A percentile compares a stretch with the other conserved stretches of the same genome.
phyloP scores from a whole-genome alignment of 768 basidiomycete species.

The Lactifluus echinatus region DNA sequence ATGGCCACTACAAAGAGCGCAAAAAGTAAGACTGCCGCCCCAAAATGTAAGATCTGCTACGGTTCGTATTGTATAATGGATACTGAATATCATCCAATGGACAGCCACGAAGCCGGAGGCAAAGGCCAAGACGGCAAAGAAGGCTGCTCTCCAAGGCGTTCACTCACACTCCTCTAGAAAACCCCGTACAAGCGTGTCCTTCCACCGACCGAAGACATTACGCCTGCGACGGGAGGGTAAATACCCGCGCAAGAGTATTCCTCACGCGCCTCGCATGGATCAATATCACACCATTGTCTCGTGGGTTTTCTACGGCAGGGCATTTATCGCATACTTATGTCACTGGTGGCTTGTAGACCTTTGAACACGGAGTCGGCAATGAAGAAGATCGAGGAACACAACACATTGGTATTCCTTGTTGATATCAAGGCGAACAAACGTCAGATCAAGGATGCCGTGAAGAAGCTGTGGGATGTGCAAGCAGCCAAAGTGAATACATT shows the following conservation, averaged over 20 bases:
- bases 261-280: constrained; percentile 91
- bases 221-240: constrained; percentile 73
- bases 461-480: constrained; percentile 97
- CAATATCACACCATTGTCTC: constrained; percentile 91
- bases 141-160: constrained; percentile 87
- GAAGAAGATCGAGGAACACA: constrained; percentile 99
- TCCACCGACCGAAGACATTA: constrained; percentile 95
- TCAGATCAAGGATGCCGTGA: constrained; percentile 98
- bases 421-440: constrained; percentile 95
- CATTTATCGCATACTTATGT: background rate
- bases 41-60: constrained; percentile 32
- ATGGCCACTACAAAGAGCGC: constrained; percentile 66
- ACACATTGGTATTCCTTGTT: constrained; percentile 97
- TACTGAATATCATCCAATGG: background rate
- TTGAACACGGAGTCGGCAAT: constrained; percentile 95
- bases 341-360: constrained; percentile 37
- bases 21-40: constrained; percentile 52
- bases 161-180: constrained; percentile 72
- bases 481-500: constrained; percentile 96
- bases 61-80: background rate
- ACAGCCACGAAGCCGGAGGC: constrained; percentile 25
- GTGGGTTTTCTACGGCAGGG: constrained; percentile 39
- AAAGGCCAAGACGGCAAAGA: constrained; percentile 93
- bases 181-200: constrained; percentile 76
- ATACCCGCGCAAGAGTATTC: constrained; percentile 93